Evolutionary conservation across 495 filamentous ascomycete genomes (phyloP), one percentile per base, ranked within the genome.

Genomic region (Hypoxylon fragiforme): DNA sequence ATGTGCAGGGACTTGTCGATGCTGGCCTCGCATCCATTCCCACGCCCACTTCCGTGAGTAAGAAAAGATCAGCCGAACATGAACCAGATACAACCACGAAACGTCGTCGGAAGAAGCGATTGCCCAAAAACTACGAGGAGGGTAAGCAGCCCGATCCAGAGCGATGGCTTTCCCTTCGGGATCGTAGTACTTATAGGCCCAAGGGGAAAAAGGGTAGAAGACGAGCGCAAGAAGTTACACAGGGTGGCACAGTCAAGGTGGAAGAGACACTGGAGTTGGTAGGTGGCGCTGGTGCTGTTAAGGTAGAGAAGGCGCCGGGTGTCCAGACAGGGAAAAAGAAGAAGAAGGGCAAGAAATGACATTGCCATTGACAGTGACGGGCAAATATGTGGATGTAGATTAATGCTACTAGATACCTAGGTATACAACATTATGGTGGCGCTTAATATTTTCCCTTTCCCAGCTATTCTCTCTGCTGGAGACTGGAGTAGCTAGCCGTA

Each of bases 141-240:
- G 80, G 73, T 61, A 96, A 91, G 77, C 82, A 81, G 36, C 76
- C 88, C 4, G 94, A 97, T 64, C 86, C 89, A 1, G 95, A 99
- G 71, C 74, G 94, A 40, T 99, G 94, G 94, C 70, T 97, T 50
- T 92, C 94, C 16, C 73, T 97, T 49, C 81, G 85, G 40, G 94
- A 99, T 64, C 80, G 94, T 12, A 95, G 88, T 56, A 86, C 81
- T 35, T 99, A 96, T 72, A 74, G 86, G 41, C 92, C 92, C 11
- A 95, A 95, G 73, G 91, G 91, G 8, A 86, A 85, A 69, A 97
- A 95, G 78, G 89, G 89, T 8, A 92, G 90, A 78, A 89, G 87
- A 75, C 85, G 83, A 66, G 84, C 80, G 12, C 81, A 80, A 19
- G 88, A 87, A 35, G 74, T 85, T 22, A 96, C 90, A 8, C 94